Evolutionary conservation across 192 early-diverging fungal species (phyloP), one percentile per base, ranked within the genome.

Genomic region (Backusella luteola): DNA sequence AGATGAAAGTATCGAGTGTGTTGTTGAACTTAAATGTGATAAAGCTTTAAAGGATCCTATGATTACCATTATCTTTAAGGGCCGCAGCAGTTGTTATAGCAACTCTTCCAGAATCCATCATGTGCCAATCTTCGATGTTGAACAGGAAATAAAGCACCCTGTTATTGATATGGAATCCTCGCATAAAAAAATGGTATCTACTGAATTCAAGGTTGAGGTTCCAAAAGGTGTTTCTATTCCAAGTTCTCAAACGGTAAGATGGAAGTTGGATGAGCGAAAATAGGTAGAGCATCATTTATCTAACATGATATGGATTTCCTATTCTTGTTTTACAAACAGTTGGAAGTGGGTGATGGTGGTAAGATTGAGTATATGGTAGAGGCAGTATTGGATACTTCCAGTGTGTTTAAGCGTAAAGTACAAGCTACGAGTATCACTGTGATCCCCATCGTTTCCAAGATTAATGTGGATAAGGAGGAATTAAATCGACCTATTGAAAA

Each of bases 301-400:
- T 9, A 63, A 26, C 6, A 29, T 63, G 26, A 1, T 29, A 63
- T 9, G n/a, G 11, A 1, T 9, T 9, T 53, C n/a, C 4, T 67
- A 36, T 67, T 35, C 7, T 32, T 32, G 0, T 32, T 7, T 17
- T 36, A 23, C 8, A 68, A 19, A 41, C 26, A 69, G 68, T 41
- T 69, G 9, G 35, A 69, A 12, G 68, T 35, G 12, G 11, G 68
- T 41, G 68, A 69, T 26, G 70, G 70, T 34, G 70, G 70, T 5
- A 49, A 29, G 7, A 49, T 71, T 44, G 70, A 71, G 8, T 71
- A 71, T 26, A 71, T 71, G 42, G 29, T 46, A 26, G 70, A 71
- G 23, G 70, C 70, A 15, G 6, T 29, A 11, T 34, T 71, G 41
- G 41, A 44, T 32, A 6, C 42, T 21, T 38, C 34, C 34, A 23